A percentile compares a stretch with the other conserved stretches of the same genome.
Evolutionary conservation across 2,329 filamentous ascomycete species (phyloP).

Genomic region (Calonectria hongkongensis): DNA sequence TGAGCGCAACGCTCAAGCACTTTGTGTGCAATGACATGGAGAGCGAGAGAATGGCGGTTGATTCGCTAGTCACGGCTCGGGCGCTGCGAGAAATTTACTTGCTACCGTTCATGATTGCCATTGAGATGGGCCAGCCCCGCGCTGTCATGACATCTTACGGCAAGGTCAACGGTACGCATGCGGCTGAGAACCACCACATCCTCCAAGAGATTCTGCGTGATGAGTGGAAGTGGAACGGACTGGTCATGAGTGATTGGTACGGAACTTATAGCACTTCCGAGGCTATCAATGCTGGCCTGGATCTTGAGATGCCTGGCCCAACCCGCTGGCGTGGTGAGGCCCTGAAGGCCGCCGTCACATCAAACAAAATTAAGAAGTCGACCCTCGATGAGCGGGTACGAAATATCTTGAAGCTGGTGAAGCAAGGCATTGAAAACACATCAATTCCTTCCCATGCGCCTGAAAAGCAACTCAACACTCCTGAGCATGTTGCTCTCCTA

Average conservation of each 20-base stretch:
- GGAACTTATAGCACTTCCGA: constrained; percentile 57
- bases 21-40: constrained; percentile 44
- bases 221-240: constrained; percentile 60
- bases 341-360: constrained; percentile 51
- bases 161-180: constrained; percentile 53
- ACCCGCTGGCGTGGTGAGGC: constrained; percentile 53
- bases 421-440: constrained; percentile 45
- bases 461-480: constrained; percentile 43
- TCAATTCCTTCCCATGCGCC: constrained; percentile 40
- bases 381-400: constrained; percentile 56
- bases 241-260: constrained; percentile 61
- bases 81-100: constrained; percentile 45
- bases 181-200: constrained; percentile 49
- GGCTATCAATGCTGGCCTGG: constrained; percentile 55
- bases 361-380: constrained; percentile 53
- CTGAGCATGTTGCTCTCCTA: constrained; percentile 54
- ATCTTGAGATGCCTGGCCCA: constrained; percentile 62
- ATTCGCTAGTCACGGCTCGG: constrained; percentile 29
- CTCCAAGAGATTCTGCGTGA: constrained; percentile 54
- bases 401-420: constrained; percentile 58
- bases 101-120: constrained; percentile 45
- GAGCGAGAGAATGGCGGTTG: constrained; percentile 37
- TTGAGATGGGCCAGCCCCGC: constrained; percentile 41
- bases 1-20: constrained; percentile 38
- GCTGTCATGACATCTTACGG: constrained; percentile 49